Percentiles rank a stretch among this genome's conserved stretches.
phyloP scores from a whole-genome alignment of 352 stramenopile species.

The Globisporangium carolinianum region DNA sequence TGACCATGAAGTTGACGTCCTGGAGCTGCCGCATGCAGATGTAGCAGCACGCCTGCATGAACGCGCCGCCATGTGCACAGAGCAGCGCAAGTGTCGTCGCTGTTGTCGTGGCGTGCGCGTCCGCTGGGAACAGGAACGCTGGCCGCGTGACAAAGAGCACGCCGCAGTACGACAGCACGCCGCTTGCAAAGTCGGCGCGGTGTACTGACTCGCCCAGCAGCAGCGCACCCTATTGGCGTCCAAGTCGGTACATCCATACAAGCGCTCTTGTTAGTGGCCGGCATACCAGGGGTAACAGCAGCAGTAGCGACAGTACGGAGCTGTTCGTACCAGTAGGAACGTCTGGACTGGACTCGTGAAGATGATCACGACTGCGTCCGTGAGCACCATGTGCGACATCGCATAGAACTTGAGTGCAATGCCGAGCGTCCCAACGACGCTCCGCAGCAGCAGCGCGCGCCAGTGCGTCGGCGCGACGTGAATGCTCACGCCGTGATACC shows the following conservation, averaged over 20 bases:
- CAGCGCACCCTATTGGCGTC: slow-evolving; percentile 22
- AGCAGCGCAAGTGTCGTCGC: slow-evolving; percentile 22
- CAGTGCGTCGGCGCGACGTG: slow-evolving; percentile 26
- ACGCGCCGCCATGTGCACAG: slow-evolving; percentile 31
- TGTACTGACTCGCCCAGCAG: slow-evolving; percentile 43
- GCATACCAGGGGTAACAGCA: no score
- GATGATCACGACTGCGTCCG: slow-evolving; percentile 59
- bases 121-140: slow-evolving; percentile 34
- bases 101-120: slow-evolving; percentile 3
- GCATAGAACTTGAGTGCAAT: slow-evolving; percentile 54
- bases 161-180: slow-evolving; percentile 44
- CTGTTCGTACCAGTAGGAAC: slow-evolving; percentile 34
- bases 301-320: no score
- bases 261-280: no score
- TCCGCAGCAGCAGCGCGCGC: slow-evolving; percentile 38
- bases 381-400: slow-evolving; percentile 66
- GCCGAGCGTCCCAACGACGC: slow-evolving; percentile 40
- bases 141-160: slow-evolving; percentile 61
- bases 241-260: no score
- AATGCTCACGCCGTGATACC: slow-evolving; percentile 29
- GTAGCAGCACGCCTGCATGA: slow-evolving; percentile 42
- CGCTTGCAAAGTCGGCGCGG: slow-evolving; percentile 33
- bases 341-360: slow-evolving; percentile 58
- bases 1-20: slow-evolving; percentile 25
- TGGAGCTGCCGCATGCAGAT: slow-evolving; percentile 50